Evolutionary conservation across 2,329 filamentous ascomycete genomes (phyloP).

Genomic region (Arthroderma sp.): DNA sequence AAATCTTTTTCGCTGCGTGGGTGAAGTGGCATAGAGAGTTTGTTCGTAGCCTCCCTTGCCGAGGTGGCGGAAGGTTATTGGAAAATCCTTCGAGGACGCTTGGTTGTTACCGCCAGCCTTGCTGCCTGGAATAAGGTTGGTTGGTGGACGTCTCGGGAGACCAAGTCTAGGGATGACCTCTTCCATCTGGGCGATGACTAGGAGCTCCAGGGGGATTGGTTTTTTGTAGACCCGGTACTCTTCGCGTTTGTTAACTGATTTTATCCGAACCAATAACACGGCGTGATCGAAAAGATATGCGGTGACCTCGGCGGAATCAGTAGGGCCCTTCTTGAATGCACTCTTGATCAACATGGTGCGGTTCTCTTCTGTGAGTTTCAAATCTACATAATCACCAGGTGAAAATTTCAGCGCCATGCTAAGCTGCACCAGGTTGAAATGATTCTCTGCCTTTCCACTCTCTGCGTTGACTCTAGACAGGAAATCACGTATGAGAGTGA

Average conservation of each 20-base stretch:
- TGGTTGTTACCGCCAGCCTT: constrained; percentile 39
- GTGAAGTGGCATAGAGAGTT: constrained; percentile 74
- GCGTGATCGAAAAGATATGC: constrained; percentile 96
- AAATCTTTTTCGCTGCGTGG: constrained; percentile 85
- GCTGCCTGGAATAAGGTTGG: constrained; percentile 58
- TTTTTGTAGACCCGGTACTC: constrained; percentile 91
- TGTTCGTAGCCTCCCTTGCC: constrained; percentile 91
- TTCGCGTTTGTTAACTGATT: constrained; percentile 83
- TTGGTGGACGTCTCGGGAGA: constrained; percentile 62
- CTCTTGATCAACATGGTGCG: constrained; percentile 92
- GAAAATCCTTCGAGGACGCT: constrained; percentile 57
- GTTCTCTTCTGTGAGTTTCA: constrained; percentile 86
- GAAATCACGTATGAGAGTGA: constrained; percentile 74
- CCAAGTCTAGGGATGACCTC: constrained; percentile 75
- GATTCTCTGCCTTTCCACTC: constrained; percentile 93
- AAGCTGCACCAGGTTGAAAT: constrained; percentile 85
- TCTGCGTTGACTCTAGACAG: constrained; percentile 82
- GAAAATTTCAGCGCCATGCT: constrained; percentile 87
- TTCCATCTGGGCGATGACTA: constrained; percentile 94
- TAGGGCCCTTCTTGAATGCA: constrained; percentile 80
- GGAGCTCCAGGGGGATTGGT: constrained; percentile 84
- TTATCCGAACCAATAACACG: constrained; percentile 78
- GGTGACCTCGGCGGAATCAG: constrained; percentile 78
- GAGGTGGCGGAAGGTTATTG: constrained; percentile 90
- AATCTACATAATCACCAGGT: constrained; percentile 77